These are phyloP conservation scores for Triangularia verruculosa DNA, from an alignment of 2,329 filamentous ascomycete species.

Conservation along the genomic window DNA sequence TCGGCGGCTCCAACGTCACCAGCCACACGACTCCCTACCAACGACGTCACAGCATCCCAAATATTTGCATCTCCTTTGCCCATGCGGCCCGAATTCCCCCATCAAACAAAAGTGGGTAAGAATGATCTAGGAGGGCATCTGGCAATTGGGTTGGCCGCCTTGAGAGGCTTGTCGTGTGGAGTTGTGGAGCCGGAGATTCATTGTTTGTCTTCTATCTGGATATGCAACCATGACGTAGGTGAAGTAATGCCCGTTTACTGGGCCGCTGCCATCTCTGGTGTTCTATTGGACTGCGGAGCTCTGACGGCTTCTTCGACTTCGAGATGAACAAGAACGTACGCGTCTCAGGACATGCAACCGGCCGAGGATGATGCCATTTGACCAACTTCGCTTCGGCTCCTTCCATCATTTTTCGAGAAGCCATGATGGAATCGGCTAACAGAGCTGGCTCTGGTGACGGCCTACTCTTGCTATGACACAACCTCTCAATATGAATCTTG, in stretches of 20 bases:
- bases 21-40: neutral
- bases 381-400: conserved; percentile 1
- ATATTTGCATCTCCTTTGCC: neutral
- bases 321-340: neutral
- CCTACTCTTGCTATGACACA: neutral
- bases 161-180: neutral
- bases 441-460: neutral
- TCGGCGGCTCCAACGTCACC: neutral
- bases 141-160: neutral
- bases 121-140: neutral
- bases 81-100: neutral
- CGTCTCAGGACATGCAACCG: conserved; percentile 10
- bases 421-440: neutral
- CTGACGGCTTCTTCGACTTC: neutral
- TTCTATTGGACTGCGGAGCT: neutral
- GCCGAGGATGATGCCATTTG: conserved; percentile 20
- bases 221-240: conserved; percentile 19
- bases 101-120: neutral
- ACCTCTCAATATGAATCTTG: neutral
- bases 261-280: neutral
- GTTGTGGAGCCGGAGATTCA: neutral
- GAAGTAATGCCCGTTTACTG: conserved; percentile 17
- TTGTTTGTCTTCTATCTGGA: neutral
- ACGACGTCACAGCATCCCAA: conserved; percentile 1
- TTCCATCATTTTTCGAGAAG: neutral